These are phyloP conservation scores for Daphne laureola DNA, from an alignment of 441 rosid genomes.

Conservation along the genomic window DNA sequence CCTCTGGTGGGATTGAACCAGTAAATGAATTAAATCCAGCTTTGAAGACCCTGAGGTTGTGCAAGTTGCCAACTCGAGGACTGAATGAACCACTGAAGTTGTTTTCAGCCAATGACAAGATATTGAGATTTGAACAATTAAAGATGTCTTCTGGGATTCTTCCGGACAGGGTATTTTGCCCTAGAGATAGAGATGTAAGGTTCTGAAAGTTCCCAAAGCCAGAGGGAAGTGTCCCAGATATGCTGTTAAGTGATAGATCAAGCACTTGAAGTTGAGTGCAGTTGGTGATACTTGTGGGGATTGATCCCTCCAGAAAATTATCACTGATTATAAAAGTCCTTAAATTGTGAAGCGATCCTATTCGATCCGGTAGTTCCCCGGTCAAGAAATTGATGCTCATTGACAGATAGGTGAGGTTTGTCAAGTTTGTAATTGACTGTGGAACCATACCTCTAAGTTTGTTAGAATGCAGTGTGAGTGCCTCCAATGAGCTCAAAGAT, in stretches of 20 bases:
- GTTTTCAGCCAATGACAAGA: constrained; percentile 31
- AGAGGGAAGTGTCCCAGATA: constrained; percentile 46
- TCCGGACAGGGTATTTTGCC: constrained; percentile 42
- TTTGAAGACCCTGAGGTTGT: constrained; percentile 32
- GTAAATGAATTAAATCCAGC: constrained; percentile 36
- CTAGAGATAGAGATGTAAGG: constrained; percentile 39
- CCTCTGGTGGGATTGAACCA: constrained; percentile 57
- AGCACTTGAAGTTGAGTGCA: constrained; percentile 43
- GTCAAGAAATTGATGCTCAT: constrained; percentile 50
- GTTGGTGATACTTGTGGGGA: constrained; percentile 66
- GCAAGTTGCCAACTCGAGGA: constrained; percentile 50
- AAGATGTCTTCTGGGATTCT: constrained; percentile 74
- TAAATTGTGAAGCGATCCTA: constrained; percentile 61
- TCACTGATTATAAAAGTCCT: constrained; percentile 38
- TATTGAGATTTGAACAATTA: constrained; percentile 42
- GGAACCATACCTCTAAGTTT: constrained; percentile 60
- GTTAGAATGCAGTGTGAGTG: constrained; percentile 61
- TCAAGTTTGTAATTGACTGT: constrained; percentile 46
- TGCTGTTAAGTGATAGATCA: constrained; percentile 30
- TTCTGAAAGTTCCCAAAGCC: constrained; percentile 53
- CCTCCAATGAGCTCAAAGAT: constrained; percentile 40
- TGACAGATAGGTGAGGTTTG: constrained; percentile 50
- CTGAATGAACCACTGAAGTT: constrained; percentile 52
- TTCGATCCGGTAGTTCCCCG: constrained; percentile 48
- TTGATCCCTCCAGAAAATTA: constrained; percentile 62